phyloP scores from a whole-genome alignment of 2,329 filamentous ascomycete genomes.

The Teratosphaeria viscida region DNA sequence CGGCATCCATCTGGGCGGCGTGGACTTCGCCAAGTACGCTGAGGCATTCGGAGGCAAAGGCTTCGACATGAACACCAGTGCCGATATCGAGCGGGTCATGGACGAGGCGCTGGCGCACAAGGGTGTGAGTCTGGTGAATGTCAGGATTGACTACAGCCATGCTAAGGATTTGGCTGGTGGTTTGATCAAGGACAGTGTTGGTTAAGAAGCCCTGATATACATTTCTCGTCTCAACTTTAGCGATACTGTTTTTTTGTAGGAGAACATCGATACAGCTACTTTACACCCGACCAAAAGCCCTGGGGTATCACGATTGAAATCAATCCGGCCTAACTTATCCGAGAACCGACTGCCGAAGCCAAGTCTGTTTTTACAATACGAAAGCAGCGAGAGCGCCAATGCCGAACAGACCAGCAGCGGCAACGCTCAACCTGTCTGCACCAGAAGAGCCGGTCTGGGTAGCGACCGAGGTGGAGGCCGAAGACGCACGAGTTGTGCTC shows the following conservation, averaged over 20 bases:
- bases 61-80: slow-evolving; percentile 29
- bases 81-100: slow-evolving; percentile 35
- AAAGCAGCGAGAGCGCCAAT: not conserved
- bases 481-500: not conserved
- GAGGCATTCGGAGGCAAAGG: slow-evolving; percentile 39
- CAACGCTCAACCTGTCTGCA: not conserved
- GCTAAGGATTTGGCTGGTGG: slow-evolving; percentile 33
- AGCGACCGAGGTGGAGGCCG: not conserved
- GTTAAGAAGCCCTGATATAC: slow-evolving; percentile 6
- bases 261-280: not conserved
- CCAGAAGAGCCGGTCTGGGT: not conserved
- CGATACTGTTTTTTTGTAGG: not conserved
- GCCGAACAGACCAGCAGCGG: not conserved
- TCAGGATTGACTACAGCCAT: slow-evolving; percentile 37
- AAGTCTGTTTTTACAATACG: not conserved
- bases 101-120: slow-evolving; percentile 32
- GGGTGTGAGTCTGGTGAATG: slow-evolving; percentile 38
- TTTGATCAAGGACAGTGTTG: slow-evolving; percentile 28
- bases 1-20: slow-evolving; percentile 36
- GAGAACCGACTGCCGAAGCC: not conserved
- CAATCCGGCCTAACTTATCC: not conserved
- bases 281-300: not conserved
- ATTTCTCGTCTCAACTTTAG: not conserved
- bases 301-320: not conserved
- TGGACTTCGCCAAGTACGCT: slow-evolving; percentile 40